Base-by-base conservation (phyloP, 768 basidiomycete genomes). In the Cyclocybe aegerita region DNA sequence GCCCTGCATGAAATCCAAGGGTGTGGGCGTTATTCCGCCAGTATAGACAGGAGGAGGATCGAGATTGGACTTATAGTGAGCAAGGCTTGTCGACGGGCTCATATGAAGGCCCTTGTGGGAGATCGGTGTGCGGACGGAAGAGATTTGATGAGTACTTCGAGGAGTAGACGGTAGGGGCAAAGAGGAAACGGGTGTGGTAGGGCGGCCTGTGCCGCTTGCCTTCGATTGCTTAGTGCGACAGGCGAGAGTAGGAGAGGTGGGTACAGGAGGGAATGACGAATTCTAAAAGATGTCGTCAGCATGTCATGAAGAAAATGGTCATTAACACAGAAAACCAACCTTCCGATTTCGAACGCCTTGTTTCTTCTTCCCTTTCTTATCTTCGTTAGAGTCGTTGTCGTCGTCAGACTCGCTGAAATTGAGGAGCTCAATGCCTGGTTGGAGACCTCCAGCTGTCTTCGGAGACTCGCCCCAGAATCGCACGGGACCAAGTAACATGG, bases 41-140 rank as follows among this genome's bases (percentile, higher is more conserved):
- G 38, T 45, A 36, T 65, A 59, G n/a, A 71, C 58, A 2, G 78
- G 80, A 0, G 84, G 84, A 0, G 86, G 86, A 54, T 87, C 83
- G 9, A 87, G 70, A 55, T 85, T 72, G 7, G 80, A 78, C 57
- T 87, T 88, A 64, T 85, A 87, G 66, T 88, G 82, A 7, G 74
- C 79, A 10, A 87, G 73, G 55, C 81, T 85, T 1, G 84, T 65
- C 2, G 77, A 78, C 3, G 86, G 86, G 55, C 83, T 85, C 84
- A 85, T 85, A 57, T 85, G 81, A 33, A 86, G 61, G 35, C 84
- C 86, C 56, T 76, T 79, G 61, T 86, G 83, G 0, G 85, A 86
- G 6, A 88, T 64, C 0, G 86, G 86, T 1, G 86, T 88, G n/a
- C 77, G 78, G 14, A 73, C 65, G 0, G 85, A 80, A 1, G 86